Evolutionary conservation across 495 filamentous ascomycete species (phyloP).

Genomic region (Penicillium psychrofluorescens): DNA sequence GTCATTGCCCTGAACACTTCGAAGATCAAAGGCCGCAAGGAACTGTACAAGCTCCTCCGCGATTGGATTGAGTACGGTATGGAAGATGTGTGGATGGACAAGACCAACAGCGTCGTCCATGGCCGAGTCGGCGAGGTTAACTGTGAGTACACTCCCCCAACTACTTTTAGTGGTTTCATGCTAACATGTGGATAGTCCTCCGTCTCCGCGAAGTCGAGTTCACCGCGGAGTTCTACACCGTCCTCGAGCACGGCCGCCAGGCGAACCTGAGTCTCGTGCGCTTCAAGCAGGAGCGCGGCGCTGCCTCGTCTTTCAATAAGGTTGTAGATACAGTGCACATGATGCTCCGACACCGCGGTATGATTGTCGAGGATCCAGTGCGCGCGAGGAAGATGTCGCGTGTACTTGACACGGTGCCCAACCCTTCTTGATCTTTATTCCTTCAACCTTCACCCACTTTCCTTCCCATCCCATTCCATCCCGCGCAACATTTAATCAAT

Average conservation of each 20-base stretch:
- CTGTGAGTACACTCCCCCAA: slow-evolving; percentile 47
- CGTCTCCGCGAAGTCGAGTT: slow-evolving; percentile 72
- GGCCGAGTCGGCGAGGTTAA: slow-evolving; percentile 69
- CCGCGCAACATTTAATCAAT: no score
- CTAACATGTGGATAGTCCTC: slow-evolving; percentile 44
- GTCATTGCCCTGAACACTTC: slow-evolving; percentile 67
- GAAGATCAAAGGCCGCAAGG: slow-evolving; percentile 62
- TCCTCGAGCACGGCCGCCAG: slow-evolving; percentile 68
- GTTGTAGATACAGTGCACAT: slow-evolving; percentile 67
- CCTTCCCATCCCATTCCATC: not conserved
- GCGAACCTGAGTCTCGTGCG: slow-evolving; percentile 68
- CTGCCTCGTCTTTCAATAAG: slow-evolving; percentile 74
- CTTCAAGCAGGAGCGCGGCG: slow-evolving; percentile 82
- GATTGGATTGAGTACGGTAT: slow-evolving; percentile 80
- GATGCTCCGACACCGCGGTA: slow-evolving; percentile 47
- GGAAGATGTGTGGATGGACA: slow-evolving; percentile 65
- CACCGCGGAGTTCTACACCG: slow-evolving; percentile 73
- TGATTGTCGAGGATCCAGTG: slow-evolving; percentile 59
- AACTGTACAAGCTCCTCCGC: slow-evolving; percentile 62
- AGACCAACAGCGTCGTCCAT: slow-evolving; percentile 62
- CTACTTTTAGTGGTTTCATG: not conserved
- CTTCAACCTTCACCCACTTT: not conserved
- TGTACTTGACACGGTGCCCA: slow-evolving; percentile 25
- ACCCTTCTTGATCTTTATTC: slow-evolving; percentile 4
- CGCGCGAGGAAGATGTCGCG: slow-evolving; percentile 57